phyloP scores from a whole-genome alignment of 495 filamentous ascomycete species.

The Cercophora newfieldiana region DNA sequence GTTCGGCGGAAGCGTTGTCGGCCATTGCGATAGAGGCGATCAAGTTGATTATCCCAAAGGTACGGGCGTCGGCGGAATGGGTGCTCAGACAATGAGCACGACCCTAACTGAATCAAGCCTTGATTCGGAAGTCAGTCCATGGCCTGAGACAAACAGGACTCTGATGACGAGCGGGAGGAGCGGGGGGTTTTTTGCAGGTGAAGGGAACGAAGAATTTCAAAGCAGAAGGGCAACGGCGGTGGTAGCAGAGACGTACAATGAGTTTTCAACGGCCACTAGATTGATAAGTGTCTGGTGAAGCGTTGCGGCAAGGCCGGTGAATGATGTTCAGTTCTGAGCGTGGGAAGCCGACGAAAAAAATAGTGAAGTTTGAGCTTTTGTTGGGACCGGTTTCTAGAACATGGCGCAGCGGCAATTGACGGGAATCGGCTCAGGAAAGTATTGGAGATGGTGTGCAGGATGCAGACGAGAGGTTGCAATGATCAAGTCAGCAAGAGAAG shows the following conservation, averaged over 20 bases:
- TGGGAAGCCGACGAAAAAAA: background rate
- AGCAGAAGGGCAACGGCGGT: background rate
- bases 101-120: background rate
- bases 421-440: background rate
- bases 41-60: conserved; percentile 15
- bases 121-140: background rate
- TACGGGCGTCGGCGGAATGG: conserved; percentile 4
- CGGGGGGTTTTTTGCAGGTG: background rate
- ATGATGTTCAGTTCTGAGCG: background rate
- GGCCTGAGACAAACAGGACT: background rate
- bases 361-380: background rate
- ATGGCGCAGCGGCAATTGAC: conserved; percentile 13
- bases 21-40: conserved; percentile 25
- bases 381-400: conserved; percentile 8
- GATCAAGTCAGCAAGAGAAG: conserved; percentile 13
- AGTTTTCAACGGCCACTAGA: background rate
- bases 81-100: conserved; percentile 11
- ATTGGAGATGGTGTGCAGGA: background rate
- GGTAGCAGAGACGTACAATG: background rate
- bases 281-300: background rate
- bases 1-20: conserved; percentile 39
- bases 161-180: background rate
- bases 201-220: background rate
- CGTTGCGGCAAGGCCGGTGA: background rate
- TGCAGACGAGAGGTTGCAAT: background rate